Conservation (phyloP, 345 rosid species). For the Pistacia atlantica region DNA sequence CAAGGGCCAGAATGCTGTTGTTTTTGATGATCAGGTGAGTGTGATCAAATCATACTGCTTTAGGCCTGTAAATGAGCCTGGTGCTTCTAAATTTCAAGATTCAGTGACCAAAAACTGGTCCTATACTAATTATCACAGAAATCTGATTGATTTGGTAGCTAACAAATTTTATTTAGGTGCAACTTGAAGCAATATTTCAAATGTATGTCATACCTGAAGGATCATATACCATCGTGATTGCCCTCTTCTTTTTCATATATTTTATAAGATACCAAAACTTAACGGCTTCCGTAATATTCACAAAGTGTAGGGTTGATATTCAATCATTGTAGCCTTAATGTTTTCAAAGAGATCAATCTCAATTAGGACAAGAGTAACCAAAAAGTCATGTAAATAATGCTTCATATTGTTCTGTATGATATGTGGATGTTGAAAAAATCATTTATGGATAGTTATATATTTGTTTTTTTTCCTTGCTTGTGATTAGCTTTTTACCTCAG, state of each 20-base stretch:
- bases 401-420: not conserved
- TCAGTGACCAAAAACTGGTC: not conserved
- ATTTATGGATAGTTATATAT: not conserved
- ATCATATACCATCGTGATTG: not conserved
- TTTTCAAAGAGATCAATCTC: not conserved
- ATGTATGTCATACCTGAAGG: not conserved
- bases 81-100: not conserved
- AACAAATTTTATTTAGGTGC: not conserved
- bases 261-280: not conserved
- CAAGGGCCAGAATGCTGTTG: slow-evolving; percentile 37
- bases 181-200: not conserved
- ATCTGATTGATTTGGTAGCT: not conserved
- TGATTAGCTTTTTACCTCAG: not conserved
- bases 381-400: not conserved
- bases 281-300: not conserved
- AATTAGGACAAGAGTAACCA: no score
- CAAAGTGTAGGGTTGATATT: not conserved
- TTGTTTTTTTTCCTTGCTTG: not conserved
- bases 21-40: slow-evolving; percentile 51
- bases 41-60: slow-evolving; percentile 10
- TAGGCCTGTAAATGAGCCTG: not conserved
- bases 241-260: not conserved
- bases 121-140: not conserved
- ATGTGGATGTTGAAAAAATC: not conserved
- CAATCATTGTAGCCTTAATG: not conserved